phyloP scores from a whole-genome alignment of 371 early-diverging fungal species.

The Phascolomyces articulosus region DNA sequence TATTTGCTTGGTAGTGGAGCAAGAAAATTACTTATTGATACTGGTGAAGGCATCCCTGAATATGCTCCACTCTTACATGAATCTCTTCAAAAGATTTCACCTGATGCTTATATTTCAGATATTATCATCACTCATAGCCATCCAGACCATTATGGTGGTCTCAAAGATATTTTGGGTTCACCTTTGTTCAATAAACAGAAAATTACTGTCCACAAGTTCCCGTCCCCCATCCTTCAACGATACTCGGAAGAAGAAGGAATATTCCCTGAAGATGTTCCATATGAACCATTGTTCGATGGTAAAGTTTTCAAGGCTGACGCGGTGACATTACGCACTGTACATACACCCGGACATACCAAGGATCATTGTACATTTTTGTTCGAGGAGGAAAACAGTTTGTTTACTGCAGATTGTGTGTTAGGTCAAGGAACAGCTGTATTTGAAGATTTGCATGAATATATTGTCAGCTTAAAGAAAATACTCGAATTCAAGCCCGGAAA shows the following conservation, averaged over 20 bases:
- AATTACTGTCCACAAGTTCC: constrained; percentile 39
- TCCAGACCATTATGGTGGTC: constrained; percentile 80
- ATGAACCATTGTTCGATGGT: constrained; percentile 42
- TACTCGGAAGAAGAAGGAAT: constrained; percentile 13
- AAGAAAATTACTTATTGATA: constrained; percentile 76
- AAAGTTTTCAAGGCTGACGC: constrained; percentile 65
- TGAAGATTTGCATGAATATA: constrained; percentile 70
- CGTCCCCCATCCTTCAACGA: constrained; percentile 7
- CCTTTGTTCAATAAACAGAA: constrained; percentile 14
- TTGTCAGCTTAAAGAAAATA: constrained; percentile 63
- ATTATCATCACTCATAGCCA: constrained; percentile 90
- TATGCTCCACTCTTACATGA: constrained; percentile 60
- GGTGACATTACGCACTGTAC: constrained; percentile 63
- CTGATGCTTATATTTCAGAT: constrained; percentile 62
- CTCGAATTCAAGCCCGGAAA: constrained; percentile 30
- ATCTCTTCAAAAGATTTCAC: constrained; percentile 45
- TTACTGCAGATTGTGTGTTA: constrained; percentile 85
- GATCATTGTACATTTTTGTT: constrained; percentile 81
- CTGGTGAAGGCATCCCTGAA: constrained; percentile 78
- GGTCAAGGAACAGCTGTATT: constrained; percentile 87
- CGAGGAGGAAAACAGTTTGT: constrained; percentile 72
- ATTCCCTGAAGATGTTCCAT: constrained; percentile 27
- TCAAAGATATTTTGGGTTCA: constrained; percentile 50
- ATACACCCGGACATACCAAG: constrained; percentile 85
- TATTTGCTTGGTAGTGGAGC: constrained; percentile 84